Percentiles rank a stretch among this genome's conserved stretches.
These are phyloP conservation scores for Sphagnum magellanicum DNA, from an alignment of 228 moss, liverwort and hornwort species.

Conservation along the genomic window DNA sequence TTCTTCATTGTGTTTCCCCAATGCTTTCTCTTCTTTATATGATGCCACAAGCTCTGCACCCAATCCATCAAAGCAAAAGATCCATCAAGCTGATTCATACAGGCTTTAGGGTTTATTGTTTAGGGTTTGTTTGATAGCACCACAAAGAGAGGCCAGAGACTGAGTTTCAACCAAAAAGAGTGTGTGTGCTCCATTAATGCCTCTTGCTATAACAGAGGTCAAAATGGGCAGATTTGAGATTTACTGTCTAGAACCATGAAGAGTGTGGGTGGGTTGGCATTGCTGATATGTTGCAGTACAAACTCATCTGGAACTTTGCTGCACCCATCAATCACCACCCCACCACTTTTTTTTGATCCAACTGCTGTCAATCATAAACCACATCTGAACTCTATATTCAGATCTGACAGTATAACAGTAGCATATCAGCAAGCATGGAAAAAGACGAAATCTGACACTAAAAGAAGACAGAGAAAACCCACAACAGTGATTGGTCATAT, in stretches of 20 bases:
- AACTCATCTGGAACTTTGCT: constrained; percentile 90
- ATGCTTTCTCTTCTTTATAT: constrained; percentile 28
- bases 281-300: constrained; percentile 74
- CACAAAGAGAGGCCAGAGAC: not conserved
- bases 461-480: no score
- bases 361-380: not conserved
- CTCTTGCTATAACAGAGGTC: no score
- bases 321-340: constrained; percentile 13
- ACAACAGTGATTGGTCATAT: no score
- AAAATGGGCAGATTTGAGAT: not conserved
- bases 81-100: not conserved
- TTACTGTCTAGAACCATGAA: constrained; percentile 77
- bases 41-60: constrained; percentile 40
- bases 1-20: constrained; percentile 71
- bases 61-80: not conserved
- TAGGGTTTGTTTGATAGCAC: not conserved
- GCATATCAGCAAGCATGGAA: no score
- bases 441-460: no score
- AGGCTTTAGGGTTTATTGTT: no score
- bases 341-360: not conserved
- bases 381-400: not conserved
- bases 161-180: not conserved
- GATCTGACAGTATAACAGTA: not conserved
- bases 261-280: constrained; percentile 87
- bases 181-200: no score